Percentiles rank a stretch among this genome's conserved stretches.
phyloP scores from a whole-genome alignment of 2,329 filamentous ascomycete species.

The Curvularia eragrostidis region DNA sequence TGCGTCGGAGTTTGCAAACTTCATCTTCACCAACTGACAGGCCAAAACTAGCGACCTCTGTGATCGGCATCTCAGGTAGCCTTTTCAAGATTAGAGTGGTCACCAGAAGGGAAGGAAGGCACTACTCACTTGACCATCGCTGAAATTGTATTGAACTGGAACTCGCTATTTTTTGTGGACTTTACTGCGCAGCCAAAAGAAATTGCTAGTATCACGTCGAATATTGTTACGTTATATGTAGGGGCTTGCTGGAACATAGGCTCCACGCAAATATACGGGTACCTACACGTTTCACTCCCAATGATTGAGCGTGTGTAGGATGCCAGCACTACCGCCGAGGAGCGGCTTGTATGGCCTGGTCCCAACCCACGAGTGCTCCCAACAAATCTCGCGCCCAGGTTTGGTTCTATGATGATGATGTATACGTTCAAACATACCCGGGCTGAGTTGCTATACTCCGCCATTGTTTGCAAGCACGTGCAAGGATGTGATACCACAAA shows the following conservation, averaged over 20 bases:
- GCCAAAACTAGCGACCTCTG: slow-evolving; percentile 14
- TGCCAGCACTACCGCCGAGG: background rate
- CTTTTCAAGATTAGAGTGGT: slow-evolving; percentile 5
- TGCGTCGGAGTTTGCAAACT: slow-evolving; percentile 22
- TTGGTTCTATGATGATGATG: background rate
- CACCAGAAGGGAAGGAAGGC: background rate
- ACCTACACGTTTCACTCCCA: slow-evolving; percentile 3
- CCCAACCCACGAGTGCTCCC: background rate
- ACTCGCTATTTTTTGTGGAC: background rate
- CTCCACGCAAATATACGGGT: background rate
- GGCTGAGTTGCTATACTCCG: background rate
- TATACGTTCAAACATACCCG: background rate
- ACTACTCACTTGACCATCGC: slow-evolving; percentile 9
- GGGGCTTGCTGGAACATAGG: background rate
- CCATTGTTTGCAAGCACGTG: too few relatives aligned
- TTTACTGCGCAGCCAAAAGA: background rate
- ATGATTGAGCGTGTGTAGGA: background rate
- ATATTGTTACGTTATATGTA: background rate
- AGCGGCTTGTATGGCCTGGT: too few relatives aligned
- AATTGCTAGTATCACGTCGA: background rate
- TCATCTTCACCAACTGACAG: background rate
- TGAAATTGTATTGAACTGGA: background rate
- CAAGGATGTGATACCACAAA: too few relatives aligned
- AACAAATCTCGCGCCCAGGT: background rate
- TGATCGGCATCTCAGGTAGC: slow-evolving; percentile 1